phyloP scores from a whole-genome alignment of 2,329 filamentous ascomycete species.

The Herpotrichia juniperi region DNA sequence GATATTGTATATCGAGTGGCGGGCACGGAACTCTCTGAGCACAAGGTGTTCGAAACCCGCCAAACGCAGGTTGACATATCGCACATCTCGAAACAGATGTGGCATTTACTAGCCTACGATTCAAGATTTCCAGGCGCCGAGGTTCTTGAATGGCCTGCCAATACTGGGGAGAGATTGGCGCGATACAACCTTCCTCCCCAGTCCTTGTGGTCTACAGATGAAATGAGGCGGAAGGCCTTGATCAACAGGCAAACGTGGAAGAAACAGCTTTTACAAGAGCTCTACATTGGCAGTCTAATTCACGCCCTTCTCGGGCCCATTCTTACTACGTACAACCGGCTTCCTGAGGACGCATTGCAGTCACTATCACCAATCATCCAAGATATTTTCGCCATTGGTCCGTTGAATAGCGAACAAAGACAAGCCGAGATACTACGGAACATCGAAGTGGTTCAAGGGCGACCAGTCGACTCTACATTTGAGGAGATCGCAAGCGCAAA shows the following conservation, averaged over 20 bases:
- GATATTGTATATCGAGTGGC: constrained; percentile 16
- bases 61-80: constrained; percentile 18
- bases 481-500: constrained; percentile 18
- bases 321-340: constrained; percentile 3
- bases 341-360: constrained; percentile 11
- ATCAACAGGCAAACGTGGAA: constrained; percentile 46
- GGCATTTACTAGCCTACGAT: constrained; percentile 37
- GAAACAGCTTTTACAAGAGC: constrained; percentile 50
- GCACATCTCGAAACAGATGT: constrained; percentile 21
- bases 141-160: constrained; percentile 45
- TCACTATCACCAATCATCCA: constrained; percentile 29
- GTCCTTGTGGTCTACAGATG: constrained; percentile 51
- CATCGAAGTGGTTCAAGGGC: constrained; percentile 19
- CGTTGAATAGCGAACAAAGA: constrained; percentile 5
- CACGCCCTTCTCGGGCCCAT: constrained; percentile 38
- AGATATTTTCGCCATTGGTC: constrained; percentile 13
- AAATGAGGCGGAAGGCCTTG: constrained; percentile 35
- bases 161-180: constrained; percentile 44
- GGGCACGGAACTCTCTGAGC: constrained; percentile 34
- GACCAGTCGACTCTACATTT: constrained; percentile 12
- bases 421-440: constrained; percentile 22
- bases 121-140: constrained; percentile 31
- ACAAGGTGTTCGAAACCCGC: constrained; percentile 20
- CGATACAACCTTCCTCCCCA: constrained; percentile 49
- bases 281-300: constrained; percentile 49